phyloP scores from a whole-genome alignment of 192 early-diverging fungal species.

The Backusella liffmaniae region DNA sequence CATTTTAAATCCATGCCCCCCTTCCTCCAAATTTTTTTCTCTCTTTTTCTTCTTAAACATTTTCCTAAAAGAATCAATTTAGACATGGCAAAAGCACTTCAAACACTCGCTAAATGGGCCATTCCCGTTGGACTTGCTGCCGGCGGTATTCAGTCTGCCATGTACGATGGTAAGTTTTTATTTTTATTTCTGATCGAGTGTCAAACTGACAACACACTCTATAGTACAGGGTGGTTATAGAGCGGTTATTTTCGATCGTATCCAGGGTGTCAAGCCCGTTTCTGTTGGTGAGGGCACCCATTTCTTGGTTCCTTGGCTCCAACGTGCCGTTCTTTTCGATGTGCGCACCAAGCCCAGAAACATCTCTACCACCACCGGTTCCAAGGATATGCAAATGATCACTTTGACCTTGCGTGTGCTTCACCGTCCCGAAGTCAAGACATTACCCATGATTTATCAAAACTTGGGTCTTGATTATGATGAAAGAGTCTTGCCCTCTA shows the following conservation, averaged over 20 bases:
- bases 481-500: conserved; percentile 94
- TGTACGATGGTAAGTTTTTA: conserved; percentile 84
- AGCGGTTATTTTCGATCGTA: conserved; percentile 96
- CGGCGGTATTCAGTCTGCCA: conserved; percentile 73
- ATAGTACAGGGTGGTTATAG: conserved; percentile 94
- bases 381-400: conserved; percentile 99
- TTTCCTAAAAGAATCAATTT: neutral
- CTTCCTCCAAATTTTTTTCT: neutral
- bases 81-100: conserved; percentile 53
- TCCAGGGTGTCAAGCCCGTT: conserved; percentile 82
- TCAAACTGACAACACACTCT: neutral
- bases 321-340: conserved; percentile 86
- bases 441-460: conserved; percentile 85
- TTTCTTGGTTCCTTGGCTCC: conserved; percentile 97
- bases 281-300: conserved; percentile 94
- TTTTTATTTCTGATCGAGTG: no score
- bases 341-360: conserved; percentile 94
- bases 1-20: conserved; percentile 2
- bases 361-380: conserved; percentile 98
- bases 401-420: conserved; percentile 90
- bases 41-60: neutral
- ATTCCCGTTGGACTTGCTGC: conserved; percentile 73
- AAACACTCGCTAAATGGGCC: conserved; percentile 76
- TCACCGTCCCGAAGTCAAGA: conserved; percentile 79
- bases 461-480: conserved; percentile 94